A percentile compares a stretch with the other conserved stretches of the same genome.
Evolutionary conservation across 768 basidiomycete genomes (phyloP).

Genomic region (Auricularia auricula-judae): DNA sequence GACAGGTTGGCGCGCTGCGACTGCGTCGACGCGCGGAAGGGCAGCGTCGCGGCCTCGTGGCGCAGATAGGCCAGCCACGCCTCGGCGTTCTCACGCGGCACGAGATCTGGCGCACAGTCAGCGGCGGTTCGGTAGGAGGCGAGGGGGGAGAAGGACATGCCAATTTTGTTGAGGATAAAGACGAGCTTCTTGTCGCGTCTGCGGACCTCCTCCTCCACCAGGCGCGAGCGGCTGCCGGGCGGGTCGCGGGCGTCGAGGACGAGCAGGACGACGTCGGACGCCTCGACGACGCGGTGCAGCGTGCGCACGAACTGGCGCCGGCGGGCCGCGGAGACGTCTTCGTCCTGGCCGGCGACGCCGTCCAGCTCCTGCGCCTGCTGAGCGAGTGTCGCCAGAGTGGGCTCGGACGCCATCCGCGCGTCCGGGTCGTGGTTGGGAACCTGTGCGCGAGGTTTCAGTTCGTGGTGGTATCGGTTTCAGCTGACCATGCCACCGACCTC

Average conservation of each 20-base stretch:
- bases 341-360: neutral
- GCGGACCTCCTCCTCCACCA: constrained; percentile 91
- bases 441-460: neutral
- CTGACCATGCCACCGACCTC: neutral
- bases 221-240: constrained; percentile 79
- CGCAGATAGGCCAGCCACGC: constrained; percentile 87
- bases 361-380: constrained; percentile 26
- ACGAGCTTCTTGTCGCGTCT: constrained; percentile 85
- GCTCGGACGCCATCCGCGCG: constrained; percentile 62
- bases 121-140: neutral
- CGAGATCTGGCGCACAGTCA: constrained; percentile 49
- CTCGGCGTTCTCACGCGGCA: constrained; percentile 80
- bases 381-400: constrained; percentile 53
- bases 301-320: constrained; percentile 67
- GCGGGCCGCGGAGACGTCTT: neutral
- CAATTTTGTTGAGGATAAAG: constrained; percentile 94
- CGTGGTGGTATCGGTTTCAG: neutral
- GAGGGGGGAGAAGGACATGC: constrained; percentile 31
- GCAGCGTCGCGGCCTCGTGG: constrained; percentile 84
- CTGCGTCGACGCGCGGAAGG: constrained; percentile 77
- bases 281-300: constrained; percentile 85
- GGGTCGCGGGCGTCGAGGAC: constrained; percentile 93
- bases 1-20: constrained; percentile 74
- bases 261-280: constrained; percentile 82
- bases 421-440: constrained; percentile 33